phyloP scores from a whole-genome alignment of 2,329 filamentous ascomycete genomes.

The Cordyceps javanica region DNA sequence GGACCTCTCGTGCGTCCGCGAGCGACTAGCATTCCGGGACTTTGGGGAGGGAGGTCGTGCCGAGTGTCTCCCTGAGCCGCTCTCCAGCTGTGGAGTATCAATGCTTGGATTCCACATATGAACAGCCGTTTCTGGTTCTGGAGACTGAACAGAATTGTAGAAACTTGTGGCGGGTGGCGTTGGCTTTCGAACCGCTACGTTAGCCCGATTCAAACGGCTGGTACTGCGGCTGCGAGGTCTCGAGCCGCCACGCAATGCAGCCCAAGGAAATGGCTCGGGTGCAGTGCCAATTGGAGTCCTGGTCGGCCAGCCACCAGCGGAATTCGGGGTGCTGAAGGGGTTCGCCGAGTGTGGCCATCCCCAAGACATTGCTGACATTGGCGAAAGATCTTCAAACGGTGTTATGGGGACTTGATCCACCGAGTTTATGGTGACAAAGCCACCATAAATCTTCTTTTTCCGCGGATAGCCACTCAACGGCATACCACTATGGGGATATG shows the following conservation, averaged over 20 bases:
- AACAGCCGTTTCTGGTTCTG: too few species aligned
- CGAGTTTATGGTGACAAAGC: slow-evolving; percentile 11
- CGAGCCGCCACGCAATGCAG: background rate
- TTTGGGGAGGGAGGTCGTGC: slow-evolving; percentile 19
- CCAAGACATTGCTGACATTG: slow-evolving; percentile 13
- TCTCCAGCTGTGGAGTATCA: too few species aligned
- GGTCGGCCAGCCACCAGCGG: background rate
- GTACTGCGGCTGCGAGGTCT: background rate
- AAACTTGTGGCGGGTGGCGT: background rate
- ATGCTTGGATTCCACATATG: too few species aligned
- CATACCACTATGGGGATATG: slow-evolving; percentile 21
- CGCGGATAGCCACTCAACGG: slow-evolving; percentile 14
- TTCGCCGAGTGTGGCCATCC: slow-evolving; percentile 16
- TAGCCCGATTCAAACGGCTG: background rate
- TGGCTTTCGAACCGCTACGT: background rate
- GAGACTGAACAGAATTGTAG: too few species aligned
- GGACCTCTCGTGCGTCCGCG: slow-evolving; percentile 17
- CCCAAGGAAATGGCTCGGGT: background rate
- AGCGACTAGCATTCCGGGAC: slow-evolving; percentile 30
- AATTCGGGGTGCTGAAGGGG: background rate
- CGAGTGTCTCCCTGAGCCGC: too few species aligned
- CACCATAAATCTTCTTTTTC: slow-evolving; percentile 16
- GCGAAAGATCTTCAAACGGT: slow-evolving; percentile 18
- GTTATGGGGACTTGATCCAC: slow-evolving; percentile 14
- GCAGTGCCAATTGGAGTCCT: background rate